A percentile compares a stretch with the other conserved stretches of the same genome.
Conservation (phyloP, 2,329 filamentous ascomycete genomes). For the Trichoderma lentiforme region DNA sequence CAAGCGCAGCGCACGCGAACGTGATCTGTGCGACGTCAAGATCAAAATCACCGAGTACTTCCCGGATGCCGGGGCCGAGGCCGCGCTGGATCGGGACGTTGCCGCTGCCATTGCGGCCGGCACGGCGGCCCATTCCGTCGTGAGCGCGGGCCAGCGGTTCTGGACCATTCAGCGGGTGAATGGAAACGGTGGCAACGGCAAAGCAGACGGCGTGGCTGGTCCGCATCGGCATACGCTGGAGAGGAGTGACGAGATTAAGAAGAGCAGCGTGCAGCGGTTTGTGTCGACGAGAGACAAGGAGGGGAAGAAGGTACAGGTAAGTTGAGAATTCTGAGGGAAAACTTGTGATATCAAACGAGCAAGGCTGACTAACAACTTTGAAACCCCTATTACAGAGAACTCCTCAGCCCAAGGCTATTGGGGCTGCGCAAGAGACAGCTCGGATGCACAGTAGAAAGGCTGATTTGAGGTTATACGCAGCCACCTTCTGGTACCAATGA, state of each 20-base stretch:
- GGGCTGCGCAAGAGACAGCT: slow-evolving; percentile 64
- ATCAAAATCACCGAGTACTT: slow-evolving; percentile 83
- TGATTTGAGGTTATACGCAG: slow-evolving; percentile 74
- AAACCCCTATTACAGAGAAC: slow-evolving; percentile 52
- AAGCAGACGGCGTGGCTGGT: slow-evolving; percentile 64
- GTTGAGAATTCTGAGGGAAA: background rate
- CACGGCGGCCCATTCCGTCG: slow-evolving; percentile 4
- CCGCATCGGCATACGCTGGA: slow-evolving; percentile 72
- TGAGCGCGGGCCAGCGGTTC: slow-evolving; percentile 50
- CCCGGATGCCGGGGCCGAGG: slow-evolving; percentile 45
- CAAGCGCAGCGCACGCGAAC: slow-evolving; percentile 69
- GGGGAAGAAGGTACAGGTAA: slow-evolving; percentile 49
- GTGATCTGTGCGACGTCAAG: slow-evolving; percentile 81
- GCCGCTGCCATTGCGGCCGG: slow-evolving; percentile 20
- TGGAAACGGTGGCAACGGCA: slow-evolving; percentile 70
- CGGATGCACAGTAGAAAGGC: slow-evolving; percentile 67
- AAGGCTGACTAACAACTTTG: background rate
- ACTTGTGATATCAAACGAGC: background rate
- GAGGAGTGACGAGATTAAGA: slow-evolving; percentile 76
- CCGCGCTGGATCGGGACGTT: slow-evolving; percentile 24
- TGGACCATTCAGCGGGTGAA: slow-evolving; percentile 78
- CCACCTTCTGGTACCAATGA: slow-evolving; percentile 69
- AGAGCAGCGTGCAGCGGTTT: slow-evolving; percentile 70
- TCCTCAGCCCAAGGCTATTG: slow-evolving; percentile 69
- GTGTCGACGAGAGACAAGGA: slow-evolving; percentile 63